These are phyloP conservation scores for Sextonia rubra DNA, from an alignment of 164 flowering plant genomes.

Conservation along the genomic window DNA sequence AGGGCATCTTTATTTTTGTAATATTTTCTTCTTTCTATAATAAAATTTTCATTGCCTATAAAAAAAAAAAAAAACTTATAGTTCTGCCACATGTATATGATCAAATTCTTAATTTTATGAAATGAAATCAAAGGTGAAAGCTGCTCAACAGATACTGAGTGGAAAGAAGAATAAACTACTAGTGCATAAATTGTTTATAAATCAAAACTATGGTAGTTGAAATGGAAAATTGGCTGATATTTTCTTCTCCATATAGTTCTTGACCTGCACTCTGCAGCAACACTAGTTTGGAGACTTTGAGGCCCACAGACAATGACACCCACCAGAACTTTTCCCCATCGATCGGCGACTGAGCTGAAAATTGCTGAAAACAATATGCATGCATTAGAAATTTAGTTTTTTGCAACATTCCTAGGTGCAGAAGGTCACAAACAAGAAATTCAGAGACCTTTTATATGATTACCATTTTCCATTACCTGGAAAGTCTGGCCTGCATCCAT, in stretches of 20 bases:
- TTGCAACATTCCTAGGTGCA: background rate
- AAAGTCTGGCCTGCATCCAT: conserved; percentile 81
- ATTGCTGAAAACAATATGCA: conserved; percentile 34
- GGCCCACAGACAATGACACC: conserved; percentile 92
- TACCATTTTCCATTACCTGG: conserved; percentile 34
- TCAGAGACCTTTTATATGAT: background rate
- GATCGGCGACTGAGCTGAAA: conserved; percentile 36
- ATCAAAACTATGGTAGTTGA: conserved; percentile 68
- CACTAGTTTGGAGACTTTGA: conserved; percentile 59
- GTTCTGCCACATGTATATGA: too few relatives aligned
- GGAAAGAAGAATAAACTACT: too few relatives aligned
- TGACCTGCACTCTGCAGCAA: conserved; percentile 71
- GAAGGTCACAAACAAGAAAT: too few relatives aligned
- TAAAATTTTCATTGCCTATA: too few relatives aligned
- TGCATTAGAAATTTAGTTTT: background rate
- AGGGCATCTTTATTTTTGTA: too few relatives aligned
- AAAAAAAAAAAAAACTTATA: too few relatives aligned
- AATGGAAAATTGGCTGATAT: conserved; percentile 58
- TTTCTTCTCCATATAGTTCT: conserved; percentile 34
- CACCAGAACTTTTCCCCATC: conserved; percentile 66
- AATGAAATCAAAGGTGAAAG: too few relatives aligned
- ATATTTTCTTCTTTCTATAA: too few relatives aligned
- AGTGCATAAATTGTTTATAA: too few relatives aligned
- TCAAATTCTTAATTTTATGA: too few relatives aligned
- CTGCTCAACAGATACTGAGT: too few relatives aligned